phyloP scores from a whole-genome alignment of 2,329 filamentous ascomycete species.

The Akanthomyces dipterigenus region DNA sequence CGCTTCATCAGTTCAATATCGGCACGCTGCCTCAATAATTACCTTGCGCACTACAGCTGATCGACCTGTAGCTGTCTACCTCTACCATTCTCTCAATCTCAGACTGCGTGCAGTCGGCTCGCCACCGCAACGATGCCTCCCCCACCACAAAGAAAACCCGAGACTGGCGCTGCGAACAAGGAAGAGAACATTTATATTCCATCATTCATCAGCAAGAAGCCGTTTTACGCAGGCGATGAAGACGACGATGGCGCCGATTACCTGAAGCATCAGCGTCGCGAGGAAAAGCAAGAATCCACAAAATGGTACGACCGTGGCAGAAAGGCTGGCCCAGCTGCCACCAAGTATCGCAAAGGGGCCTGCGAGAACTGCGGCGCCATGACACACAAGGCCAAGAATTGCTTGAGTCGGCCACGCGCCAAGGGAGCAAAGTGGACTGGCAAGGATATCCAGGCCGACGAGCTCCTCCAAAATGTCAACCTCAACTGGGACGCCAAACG shows the following conservation, averaged over 20 bases:
- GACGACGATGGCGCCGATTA: conserved; percentile 75
- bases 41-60: too few relatives aligned
- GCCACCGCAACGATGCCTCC: conserved; percentile 15
- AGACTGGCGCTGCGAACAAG: conserved; percentile 49
- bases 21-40: background rate
- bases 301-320: conserved; percentile 93
- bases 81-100: background rate
- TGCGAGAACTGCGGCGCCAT: conserved; percentile 98
- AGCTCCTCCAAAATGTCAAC: conserved; percentile 75
- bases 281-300: conserved; percentile 58
- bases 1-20: background rate
- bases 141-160: conserved; percentile 28
- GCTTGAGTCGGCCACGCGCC: conserved; percentile 79
- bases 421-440: conserved; percentile 89
- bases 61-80: background rate
- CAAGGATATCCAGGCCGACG: conserved; percentile 87
- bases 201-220: conserved; percentile 94
- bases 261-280: conserved; percentile 82
- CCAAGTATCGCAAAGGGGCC: conserved; percentile 94
- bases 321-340: conserved; percentile 78
- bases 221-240: conserved; percentile 85
- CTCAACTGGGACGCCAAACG: conserved; percentile 96
- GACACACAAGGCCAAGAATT: conserved; percentile 94
- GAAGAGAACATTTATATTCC: conserved; percentile 99
- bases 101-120: background rate